These are phyloP conservation scores for Phytophthora cryptogea DNA, from an alignment of 352 stramenopile species.

Conservation along the genomic window DNA sequence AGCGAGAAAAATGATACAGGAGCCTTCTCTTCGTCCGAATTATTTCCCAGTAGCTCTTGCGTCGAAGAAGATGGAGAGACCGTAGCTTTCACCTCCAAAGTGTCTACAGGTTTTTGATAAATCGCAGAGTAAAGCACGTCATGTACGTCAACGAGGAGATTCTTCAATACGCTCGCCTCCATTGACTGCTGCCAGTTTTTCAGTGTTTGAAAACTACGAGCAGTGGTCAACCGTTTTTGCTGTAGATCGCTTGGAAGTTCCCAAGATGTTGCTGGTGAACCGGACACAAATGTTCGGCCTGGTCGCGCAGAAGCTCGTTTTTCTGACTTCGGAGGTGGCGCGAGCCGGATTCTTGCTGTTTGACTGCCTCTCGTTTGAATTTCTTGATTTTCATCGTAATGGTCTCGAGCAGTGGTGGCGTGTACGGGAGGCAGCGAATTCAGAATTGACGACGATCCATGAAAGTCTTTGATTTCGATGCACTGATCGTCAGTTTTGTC, in stretches of 20 bases:
- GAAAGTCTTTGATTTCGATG: background rate
- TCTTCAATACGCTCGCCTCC: conserved; percentile 30
- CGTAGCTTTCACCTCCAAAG: background rate
- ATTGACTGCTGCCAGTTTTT: conserved; percentile 29
- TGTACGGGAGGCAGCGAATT: conserved; percentile 21
- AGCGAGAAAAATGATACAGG: conserved; percentile 27
- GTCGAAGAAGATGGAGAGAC: background rate
- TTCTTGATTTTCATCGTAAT: background rate
- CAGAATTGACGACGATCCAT: background rate
- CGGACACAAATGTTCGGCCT: background rate
- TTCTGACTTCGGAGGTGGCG: conserved; percentile 22
- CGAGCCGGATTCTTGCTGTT: conserved; percentile 35
- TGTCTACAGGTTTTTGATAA: conserved; percentile 8
- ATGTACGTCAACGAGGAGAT: conserved; percentile 18
- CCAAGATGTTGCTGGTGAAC: background rate
- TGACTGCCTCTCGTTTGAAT: background rate
- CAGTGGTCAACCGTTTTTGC: conserved; percentile 24
- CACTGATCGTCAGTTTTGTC: background rate
- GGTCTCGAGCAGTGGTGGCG: conserved; percentile 14
- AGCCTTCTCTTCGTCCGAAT: background rate
- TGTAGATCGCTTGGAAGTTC: background rate
- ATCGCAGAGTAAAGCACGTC: conserved; percentile 18
- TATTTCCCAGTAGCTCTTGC: background rate
- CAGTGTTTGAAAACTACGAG: conserved; percentile 40
- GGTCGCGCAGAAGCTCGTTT: background rate